Evolutionary conservation across 1,284 basidiomycete species (phyloP), one percentile per base, ranked within the genome.

Genomic region (Rhodotorula sp.): DNA sequence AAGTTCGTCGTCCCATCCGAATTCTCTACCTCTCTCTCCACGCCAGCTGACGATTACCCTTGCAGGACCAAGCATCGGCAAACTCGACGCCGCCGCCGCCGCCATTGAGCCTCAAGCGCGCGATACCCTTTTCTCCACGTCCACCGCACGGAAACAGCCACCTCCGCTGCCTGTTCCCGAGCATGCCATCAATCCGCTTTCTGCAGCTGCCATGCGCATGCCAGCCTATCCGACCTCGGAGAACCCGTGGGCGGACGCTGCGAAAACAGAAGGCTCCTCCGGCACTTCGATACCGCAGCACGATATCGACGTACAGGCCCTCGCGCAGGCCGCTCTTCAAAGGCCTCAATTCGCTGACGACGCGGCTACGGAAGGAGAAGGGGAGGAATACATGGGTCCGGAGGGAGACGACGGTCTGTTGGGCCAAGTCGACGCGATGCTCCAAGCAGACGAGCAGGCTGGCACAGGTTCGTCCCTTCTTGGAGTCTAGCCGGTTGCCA

Each of bases 261-360:
- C 16, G n/a, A 23, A 18, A 7, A 28, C 31, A 2, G 31, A 45
- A 10, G 69, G 80, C 77, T 65, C 83, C 78, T 67, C 71, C 7
- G 84, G 85, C 64, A 85, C 86, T 49, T 85, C 88, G 14, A 83
- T 87, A 80, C 84, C 84, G 49, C 79, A 76, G 66, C 80, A 81
- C 54, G 77, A 77, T 23, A 74, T 77, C 64, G 87, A 90, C 81
- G 85, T 94, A 58, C 86, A 90, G 68, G 90, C 88, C 1, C 91
- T 90, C 31, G 90, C 89, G 70, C 89, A 90, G 62, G 90, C 90
- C 15, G 84, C 94, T 58, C 89, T 94, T 88, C 90, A 95, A 79
- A 84, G 94, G 61, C 92, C 91, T 50, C 89, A 90, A 73, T 97
- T 97, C 80, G 92, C 92, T 3, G 95, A 97, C 76, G 94, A 97